phyloP scores from a whole-genome alignment of 2,329 filamentous ascomycete species.

The Epichloe uncinata region DNA sequence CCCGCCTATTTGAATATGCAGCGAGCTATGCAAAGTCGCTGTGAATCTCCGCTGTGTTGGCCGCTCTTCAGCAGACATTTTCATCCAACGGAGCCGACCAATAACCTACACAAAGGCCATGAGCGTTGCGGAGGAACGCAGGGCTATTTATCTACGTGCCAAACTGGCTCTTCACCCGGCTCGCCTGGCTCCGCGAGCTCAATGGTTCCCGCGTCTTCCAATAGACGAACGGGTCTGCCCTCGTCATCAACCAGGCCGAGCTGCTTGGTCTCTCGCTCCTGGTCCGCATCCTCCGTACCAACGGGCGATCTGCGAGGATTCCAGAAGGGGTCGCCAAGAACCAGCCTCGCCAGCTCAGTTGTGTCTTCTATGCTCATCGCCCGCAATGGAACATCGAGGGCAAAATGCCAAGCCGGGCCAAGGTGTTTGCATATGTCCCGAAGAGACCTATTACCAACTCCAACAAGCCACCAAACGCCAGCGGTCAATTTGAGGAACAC shows the following conservation, averaged over 20 bases:
- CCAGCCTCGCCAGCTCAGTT: constrained; percentile 24
- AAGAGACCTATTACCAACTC: constrained; percentile 33
- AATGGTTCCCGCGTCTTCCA: not conserved
- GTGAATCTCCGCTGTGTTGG: not conserved
- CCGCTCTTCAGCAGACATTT: no score
- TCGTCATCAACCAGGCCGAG: constrained; percentile 7
- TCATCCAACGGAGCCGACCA: no score
- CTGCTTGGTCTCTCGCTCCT: not conserved
- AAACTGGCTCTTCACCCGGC: constrained; percentile 2
- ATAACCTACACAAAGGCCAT: no score
- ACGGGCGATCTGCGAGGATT: constrained; percentile 7
- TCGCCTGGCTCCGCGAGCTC: constrained; percentile 2
- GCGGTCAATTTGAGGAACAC: constrained; percentile 33
- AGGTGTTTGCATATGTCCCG: constrained; percentile 28
- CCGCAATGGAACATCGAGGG: constrained; percentile 20
- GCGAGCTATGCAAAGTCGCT: not conserved
- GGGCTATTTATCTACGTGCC: not conserved
- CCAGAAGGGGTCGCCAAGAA: constrained; percentile 33
- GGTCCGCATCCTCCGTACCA: not conserved
- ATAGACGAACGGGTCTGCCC: not conserved
- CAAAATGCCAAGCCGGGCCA: constrained; percentile 22
- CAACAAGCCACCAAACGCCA: constrained; percentile 36
- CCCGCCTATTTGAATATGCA: no score
- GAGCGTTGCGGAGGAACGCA: no score
- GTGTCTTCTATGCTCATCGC: constrained; percentile 20